A percentile compares a stretch with the other conserved stretches of the same genome.
Evolutionary conservation across 805 yeast genomes (phyloP).

Genomic region (Kregervanrija fluxuum): DNA sequence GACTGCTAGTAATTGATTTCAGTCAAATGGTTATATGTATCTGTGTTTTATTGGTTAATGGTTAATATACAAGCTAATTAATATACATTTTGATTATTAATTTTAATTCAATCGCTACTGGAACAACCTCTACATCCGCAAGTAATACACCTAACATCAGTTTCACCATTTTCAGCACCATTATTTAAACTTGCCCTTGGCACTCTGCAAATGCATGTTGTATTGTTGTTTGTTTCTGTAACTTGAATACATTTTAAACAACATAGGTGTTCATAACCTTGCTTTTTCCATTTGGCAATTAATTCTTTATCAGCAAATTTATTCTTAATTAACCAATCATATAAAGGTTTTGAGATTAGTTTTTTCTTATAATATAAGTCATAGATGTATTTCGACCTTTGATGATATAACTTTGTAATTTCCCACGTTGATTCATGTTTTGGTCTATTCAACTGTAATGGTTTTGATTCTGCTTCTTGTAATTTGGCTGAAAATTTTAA

Average conservation of each 20-base stretch:
- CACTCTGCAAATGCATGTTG: conserved; percentile 80
- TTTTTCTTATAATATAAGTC: conserved; percentile 66
- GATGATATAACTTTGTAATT: conserved; percentile 62
- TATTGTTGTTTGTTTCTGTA: conserved; percentile 53
- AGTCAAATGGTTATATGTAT: too few relatives aligned
- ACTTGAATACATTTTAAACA: conserved; percentile 72
- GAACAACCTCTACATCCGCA: conserved; percentile 88
- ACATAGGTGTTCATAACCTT: conserved; percentile 80
- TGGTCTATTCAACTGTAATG: conserved; percentile 34
- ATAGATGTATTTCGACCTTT: conserved; percentile 68
- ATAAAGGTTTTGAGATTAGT: conserved; percentile 58
- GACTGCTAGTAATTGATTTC: too few relatives aligned
- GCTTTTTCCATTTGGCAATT: conserved; percentile 58
- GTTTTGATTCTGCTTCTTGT: conserved; percentile 41
- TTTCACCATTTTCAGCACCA: conserved; percentile 20
- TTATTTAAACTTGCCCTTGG: conserved; percentile 48
- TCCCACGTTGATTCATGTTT: conserved; percentile 62
- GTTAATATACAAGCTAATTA: background rate
- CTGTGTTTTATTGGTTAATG: too few relatives aligned
- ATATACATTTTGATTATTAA: background rate
- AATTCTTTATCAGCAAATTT: conserved; percentile 59
- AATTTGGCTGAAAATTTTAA: conserved; percentile 50
- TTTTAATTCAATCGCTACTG: conserved; percentile 47
- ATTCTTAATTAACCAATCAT: conserved; percentile 65
- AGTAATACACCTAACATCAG: conserved; percentile 51